These are phyloP conservation scores for Oehlia diaphana DNA, from an alignment of 192 early-diverging fungal species.

Conservation along the genomic window DNA sequence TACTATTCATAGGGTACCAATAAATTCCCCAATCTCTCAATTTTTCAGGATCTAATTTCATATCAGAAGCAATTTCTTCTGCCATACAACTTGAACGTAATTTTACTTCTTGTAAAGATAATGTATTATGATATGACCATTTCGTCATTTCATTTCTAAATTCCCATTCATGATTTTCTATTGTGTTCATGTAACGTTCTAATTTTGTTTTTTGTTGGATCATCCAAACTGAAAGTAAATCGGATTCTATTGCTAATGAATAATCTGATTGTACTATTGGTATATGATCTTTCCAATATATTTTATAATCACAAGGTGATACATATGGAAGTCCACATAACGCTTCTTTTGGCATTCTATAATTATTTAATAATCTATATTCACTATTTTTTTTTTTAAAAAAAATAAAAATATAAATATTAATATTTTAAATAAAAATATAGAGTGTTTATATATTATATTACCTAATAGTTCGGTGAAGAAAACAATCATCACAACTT, in stretches of 20 bases:
- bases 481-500: conserved; percentile 10
- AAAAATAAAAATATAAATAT: background rate
- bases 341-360: background rate
- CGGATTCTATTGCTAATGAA: background rate
- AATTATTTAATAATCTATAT: background rate
- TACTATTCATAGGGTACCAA: background rate
- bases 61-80: background rate
- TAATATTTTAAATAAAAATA: background rate
- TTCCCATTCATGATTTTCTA: conserved; percentile 7
- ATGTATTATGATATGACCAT: background rate
- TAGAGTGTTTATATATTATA: too few relatives aligned
- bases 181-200: background rate
- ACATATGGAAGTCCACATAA: conserved; percentile 1
- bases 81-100: conserved; percentile 8
- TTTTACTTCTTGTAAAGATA: background rate
- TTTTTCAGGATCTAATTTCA: background rate
- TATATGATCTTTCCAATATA: conserved; percentile 11
- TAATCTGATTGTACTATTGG: background rate
- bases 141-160: conserved; percentile 10
- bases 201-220: background rate
- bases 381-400: background rate
- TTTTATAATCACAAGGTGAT: conserved; percentile 3
- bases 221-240: background rate
- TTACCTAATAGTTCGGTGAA: conserved; percentile 11
- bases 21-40: conserved; percentile 7